Percentiles rank a stretch among this genome's conserved stretches.
These are phyloP conservation scores for Neurospora cerealis DNA, from an alignment of 495 filamentous ascomycete genomes.

Conservation along the genomic window DNA sequence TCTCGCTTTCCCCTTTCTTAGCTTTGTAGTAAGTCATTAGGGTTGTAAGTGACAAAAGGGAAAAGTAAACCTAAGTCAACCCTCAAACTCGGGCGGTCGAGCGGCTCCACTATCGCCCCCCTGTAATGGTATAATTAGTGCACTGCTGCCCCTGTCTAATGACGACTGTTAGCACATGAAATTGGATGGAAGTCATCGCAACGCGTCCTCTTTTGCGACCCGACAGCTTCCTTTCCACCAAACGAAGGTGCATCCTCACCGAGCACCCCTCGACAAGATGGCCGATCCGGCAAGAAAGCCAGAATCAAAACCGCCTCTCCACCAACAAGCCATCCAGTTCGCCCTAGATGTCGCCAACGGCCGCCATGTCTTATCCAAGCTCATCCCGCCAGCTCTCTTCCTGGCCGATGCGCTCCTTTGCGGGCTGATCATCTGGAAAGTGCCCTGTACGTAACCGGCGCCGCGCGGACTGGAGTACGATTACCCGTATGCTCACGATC, in stretches of 20 bases:
- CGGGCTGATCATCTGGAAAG: constrained; percentile 66
- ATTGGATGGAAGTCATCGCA: not conserved
- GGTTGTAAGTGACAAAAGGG: not conserved
- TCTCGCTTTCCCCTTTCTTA: no score
- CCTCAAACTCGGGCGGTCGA: not conserved
- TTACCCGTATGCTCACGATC: not conserved
- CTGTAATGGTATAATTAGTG: not conserved
- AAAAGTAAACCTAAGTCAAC: not conserved
- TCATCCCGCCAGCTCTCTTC: constrained; percentile 52
- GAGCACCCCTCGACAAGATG: not conserved
- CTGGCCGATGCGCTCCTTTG: constrained; percentile 66
- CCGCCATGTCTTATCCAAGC: constrained; percentile 26
- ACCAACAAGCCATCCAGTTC: constrained; percentile 10
- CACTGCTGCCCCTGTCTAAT: not conserved
- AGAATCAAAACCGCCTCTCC: constrained; percentile 7
- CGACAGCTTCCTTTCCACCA: not conserved
- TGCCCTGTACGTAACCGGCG: constrained; percentile 59
- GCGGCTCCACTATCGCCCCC: not conserved
- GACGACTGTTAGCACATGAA: not conserved
- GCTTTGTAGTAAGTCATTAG: not conserved
- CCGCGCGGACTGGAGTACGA: not conserved
- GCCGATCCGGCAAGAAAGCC: not conserved
- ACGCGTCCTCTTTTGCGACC: not conserved
- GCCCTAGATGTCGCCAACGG: constrained; percentile 31
- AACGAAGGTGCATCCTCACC: not conserved